phyloP scores from a whole-genome alignment of 768 basidiomycete species.

The Bullera alba region DNA sequence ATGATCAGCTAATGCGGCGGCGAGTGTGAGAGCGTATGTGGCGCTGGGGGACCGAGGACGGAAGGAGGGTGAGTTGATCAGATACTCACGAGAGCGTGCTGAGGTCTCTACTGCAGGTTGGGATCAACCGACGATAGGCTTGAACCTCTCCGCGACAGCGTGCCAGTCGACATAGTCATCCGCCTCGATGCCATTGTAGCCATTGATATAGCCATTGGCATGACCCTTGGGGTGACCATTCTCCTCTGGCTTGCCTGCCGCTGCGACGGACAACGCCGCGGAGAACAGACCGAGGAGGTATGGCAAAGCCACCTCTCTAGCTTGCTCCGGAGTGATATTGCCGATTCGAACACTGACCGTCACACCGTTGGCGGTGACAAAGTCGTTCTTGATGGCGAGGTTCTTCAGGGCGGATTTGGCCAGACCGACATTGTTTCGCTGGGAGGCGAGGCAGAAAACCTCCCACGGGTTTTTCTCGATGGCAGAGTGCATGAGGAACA shows the following conservation, averaged over 20 bases:
- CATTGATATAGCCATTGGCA: neutral
- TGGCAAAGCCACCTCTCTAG: constrained; percentile 1
- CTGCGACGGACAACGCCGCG: constrained; percentile 2
- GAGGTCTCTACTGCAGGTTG: too few relatives aligned
- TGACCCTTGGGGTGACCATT: neutral
- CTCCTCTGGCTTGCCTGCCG: too few relatives aligned
- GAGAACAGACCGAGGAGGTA: constrained; percentile 8
- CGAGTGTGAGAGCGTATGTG: too few relatives aligned
- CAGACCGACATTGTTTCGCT: constrained; percentile 5
- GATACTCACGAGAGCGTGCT: too few relatives aligned
- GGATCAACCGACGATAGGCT: neutral
- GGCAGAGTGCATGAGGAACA: constrained; percentile 1
- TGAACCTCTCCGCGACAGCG: constrained; percentile 10
- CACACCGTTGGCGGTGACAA: neutral
- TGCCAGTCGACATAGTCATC: constrained; percentile 1
- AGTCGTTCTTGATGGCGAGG: neutral
- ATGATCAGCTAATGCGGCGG: too few relatives aligned
- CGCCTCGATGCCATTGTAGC: neutral
- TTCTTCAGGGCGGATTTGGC: constrained; percentile 8
- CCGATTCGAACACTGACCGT: neutral
- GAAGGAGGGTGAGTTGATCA: too few relatives aligned
- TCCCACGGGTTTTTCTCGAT: constrained; percentile 10
- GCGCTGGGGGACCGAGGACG: too few relatives aligned
- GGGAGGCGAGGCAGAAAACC: constrained; percentile 12
- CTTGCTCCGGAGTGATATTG: constrained; percentile 1